Conservation (phyloP, 2,329 filamentous ascomycete genomes). For the Xylariaceae sp. region DNA sequence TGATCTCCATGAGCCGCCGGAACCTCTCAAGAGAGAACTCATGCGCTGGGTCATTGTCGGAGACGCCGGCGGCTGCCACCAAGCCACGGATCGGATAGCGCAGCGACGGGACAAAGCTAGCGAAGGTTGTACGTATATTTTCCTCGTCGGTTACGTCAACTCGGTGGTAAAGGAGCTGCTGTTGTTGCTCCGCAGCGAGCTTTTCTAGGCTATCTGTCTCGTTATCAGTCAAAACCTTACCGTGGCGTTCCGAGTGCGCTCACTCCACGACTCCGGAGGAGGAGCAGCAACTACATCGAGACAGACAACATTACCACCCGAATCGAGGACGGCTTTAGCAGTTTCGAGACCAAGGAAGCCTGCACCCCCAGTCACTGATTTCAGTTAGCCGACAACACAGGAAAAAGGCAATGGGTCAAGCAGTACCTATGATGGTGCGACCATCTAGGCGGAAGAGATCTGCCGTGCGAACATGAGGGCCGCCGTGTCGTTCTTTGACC, state of each 20-base stretch:
- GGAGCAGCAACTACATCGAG: conserved; percentile 31
- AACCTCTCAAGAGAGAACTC: conserved; percentile 33
- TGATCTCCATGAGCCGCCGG: conserved; percentile 41
- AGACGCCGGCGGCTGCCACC: conserved; percentile 39
- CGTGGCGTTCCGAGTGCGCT: too few species aligned
- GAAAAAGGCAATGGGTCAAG: too few species aligned
- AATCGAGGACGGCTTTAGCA: conserved; percentile 33
- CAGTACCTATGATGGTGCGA: conserved; percentile 17
- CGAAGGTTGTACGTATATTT: conserved; percentile 20
- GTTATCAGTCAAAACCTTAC: background rate
- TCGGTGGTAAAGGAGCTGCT: conserved; percentile 25
- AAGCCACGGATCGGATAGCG: conserved; percentile 36
- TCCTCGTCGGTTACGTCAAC: conserved; percentile 30
- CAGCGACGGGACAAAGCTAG: conserved; percentile 20
- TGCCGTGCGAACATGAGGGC: background rate
- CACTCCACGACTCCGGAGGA: conserved; percentile 25
- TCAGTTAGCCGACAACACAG: too few species aligned
- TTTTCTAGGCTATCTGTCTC: too few species aligned
- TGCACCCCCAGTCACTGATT: conserved; percentile 31
- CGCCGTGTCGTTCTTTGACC: conserved; percentile 7
- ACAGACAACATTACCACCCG: conserved; percentile 39
- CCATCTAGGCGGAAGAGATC: conserved; percentile 21
- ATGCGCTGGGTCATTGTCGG: conserved; percentile 30
- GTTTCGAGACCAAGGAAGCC: conserved; percentile 29
- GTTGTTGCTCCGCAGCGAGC: background rate